Evolutionary conservation across 169 alveolate species (phyloP).

Genomic region (Plasmodium sp.): DNA sequence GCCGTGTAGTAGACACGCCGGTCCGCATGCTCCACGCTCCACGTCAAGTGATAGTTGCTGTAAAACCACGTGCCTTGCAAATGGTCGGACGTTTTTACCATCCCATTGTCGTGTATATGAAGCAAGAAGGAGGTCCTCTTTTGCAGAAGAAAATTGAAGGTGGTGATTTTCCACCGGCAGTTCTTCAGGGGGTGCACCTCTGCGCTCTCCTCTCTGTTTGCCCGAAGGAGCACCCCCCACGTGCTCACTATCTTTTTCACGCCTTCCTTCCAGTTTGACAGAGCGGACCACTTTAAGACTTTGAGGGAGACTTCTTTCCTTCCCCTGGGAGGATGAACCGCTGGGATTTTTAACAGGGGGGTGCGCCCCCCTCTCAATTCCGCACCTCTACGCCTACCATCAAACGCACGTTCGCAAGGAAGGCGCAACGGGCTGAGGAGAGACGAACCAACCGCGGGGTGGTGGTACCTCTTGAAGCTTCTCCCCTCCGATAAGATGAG

Average conservation of each 20-base stretch:
- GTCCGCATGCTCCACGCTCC: constrained; percentile 11
- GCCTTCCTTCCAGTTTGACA: not conserved
- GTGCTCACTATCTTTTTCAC: constrained; percentile 1
- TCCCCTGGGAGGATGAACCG: not conserved
- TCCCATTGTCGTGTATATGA: constrained; percentile 33
- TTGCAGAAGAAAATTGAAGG: constrained; percentile 28
- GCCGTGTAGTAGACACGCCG: constrained; percentile 43
- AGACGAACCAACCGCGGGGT: not conserved
- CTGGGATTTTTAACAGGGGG: not conserved
- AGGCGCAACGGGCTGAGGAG: not conserved
- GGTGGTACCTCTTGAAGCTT: not conserved
- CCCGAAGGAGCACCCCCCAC: not conserved
- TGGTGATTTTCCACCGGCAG: constrained; percentile 40
- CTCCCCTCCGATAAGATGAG: not conserved
- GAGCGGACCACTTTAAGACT: not conserved
- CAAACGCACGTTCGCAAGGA: not conserved
- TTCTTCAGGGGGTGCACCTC: constrained; percentile 47
- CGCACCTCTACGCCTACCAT: not conserved
- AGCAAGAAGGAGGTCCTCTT: constrained; percentile 26
- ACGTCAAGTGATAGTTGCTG: constrained; percentile 30
- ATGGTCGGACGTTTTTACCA: not conserved
- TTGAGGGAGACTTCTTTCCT: not conserved
- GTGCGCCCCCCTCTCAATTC: not conserved
- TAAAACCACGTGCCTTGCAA: constrained; percentile 31
- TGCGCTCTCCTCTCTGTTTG: not conserved